A percentile compares a stretch with the other conserved stretches of the same genome.
These are phyloP conservation scores for Prunus dulcis DNA, from an alignment of 306 rosid genomes.

Conservation along the genomic window DNA sequence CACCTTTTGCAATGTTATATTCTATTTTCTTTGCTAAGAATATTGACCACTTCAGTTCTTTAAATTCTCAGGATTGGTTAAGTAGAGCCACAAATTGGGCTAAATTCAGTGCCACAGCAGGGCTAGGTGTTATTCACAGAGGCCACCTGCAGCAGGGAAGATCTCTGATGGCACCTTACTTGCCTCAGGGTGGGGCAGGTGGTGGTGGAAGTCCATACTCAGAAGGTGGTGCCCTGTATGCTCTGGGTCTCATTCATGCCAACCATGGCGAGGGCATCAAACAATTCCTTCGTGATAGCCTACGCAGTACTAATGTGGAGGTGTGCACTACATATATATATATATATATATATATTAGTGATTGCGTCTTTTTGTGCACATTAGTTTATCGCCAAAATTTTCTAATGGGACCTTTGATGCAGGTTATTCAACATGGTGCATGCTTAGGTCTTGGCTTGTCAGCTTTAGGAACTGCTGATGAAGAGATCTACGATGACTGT, in stretches of 20 bases:
- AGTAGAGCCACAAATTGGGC: conserved; percentile 99
- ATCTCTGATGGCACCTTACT: conserved; percentile 96
- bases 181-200: conserved; percentile 91
- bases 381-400: conserved; percentile 13
- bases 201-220: conserved; percentile 98
- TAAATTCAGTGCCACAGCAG: conserved; percentile 96
- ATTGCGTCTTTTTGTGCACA: conserved; percentile 1
- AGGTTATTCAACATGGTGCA: conserved; percentile 99
- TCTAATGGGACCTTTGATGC: conserved; percentile 20
- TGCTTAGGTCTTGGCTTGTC: conserved; percentile 98
- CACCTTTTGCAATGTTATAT: conserved; percentile 1
- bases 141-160: conserved; percentile 97
- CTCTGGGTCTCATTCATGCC: conserved; percentile 96
- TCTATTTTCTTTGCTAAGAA: conserved; percentile 2
- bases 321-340: conserved; percentile 32
- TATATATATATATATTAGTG: conserved; percentile 2
- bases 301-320: conserved; percentile 91
- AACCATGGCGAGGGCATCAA: conserved; percentile 98
- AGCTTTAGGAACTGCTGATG: conserved; percentile 93
- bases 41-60: conserved; percentile 8
- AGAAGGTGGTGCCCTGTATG: conserved; percentile 96
- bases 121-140: conserved; percentile 94
- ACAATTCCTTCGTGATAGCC: conserved; percentile 91
- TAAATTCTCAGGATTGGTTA: conserved; percentile 75
- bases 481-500: conserved; percentile 81